Evolutionary conservation across 2,329 filamentous ascomycete genomes (phyloP).

Genomic region (Atkinsonella hypoxylon): DNA sequence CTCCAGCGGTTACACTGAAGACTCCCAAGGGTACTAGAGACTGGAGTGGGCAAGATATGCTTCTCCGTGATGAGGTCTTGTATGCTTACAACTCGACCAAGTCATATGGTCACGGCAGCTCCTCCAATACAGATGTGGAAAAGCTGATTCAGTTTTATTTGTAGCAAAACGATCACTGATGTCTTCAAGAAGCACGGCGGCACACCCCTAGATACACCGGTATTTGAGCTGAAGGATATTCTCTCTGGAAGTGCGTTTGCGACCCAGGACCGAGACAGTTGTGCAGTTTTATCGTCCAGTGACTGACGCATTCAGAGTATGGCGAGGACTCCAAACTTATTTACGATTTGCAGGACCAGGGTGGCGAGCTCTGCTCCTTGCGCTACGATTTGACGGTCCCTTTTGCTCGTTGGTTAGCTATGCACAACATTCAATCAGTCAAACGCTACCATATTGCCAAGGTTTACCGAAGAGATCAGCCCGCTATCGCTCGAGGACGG

Average conservation of each 20-base stretch:
- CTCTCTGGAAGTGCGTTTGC: conserved; percentile 48
- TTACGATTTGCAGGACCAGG: conserved; percentile 78
- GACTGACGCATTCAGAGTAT: conserved; percentile 43
- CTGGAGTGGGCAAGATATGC: conserved; percentile 68
- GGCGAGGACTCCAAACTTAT: conserved; percentile 88
- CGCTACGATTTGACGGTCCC: conserved; percentile 83
- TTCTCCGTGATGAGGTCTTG: conserved; percentile 72
- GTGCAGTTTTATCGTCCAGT: neutral
- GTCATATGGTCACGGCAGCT: neutral
- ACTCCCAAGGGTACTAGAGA: conserved; percentile 87
- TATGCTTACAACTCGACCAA: neutral
- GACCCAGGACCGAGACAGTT: neutral
- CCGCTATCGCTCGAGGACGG: conserved; percentile 72
- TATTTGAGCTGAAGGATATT: conserved; percentile 81
- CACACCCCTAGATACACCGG: conserved; percentile 66
- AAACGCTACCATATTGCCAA: conserved; percentile 95
- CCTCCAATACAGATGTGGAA: neutral
- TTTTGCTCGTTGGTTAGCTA: conserved; percentile 84
- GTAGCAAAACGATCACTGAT: conserved; percentile 49
- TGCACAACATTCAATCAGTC: conserved; percentile 78
- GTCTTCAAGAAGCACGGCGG: conserved; percentile 79
- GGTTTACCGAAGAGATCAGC: conserved; percentile 44
- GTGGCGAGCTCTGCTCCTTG: conserved; percentile 62
- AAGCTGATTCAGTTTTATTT: neutral
- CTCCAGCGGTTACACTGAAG: conserved; percentile 44